Evolutionary conservation across 306 rosid genomes (phyloP), one percentile per base, ranked within the genome.

Genomic region (Quercus glauca): DNA sequence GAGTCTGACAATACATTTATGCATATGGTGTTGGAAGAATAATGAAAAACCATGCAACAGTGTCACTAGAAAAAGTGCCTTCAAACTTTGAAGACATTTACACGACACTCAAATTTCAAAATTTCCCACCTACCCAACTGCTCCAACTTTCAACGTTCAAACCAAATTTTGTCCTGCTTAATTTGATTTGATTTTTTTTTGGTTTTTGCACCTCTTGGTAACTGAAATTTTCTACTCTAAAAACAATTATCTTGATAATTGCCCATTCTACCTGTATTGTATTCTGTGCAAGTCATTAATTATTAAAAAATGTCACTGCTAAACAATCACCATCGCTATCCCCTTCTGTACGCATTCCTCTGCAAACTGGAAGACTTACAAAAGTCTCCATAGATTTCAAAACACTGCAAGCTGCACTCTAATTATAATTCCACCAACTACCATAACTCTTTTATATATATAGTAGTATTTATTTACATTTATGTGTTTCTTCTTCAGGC

Each of bases 321-420:
- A 45, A 69, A 57, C 78, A 79, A 74, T 86, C 82, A 75, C 74
- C 71, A 83, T 80, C 84, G 75, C 49, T 45, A 75, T 65, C 21
- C 33, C 45, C 10, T 68, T 33, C 72, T 76, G 43, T 55, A 37
- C 57, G 67, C 75, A 63, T 73, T 63, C 71, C 74, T 60, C 25
- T 58, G 82, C 81, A 78, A 84, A 89, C 85, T 86, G 90, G 83
- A 85, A 78, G 65, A 55, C 4, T 57, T 12, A 29, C 9, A n/a
- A 28, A 31, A 69, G 68, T 69, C 59, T 76, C 14, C 78, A 73
- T 58, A 18, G 31, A 31, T 65, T 14, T 59, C 65, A 59, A 6
- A 23, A 59, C 28, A 11, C 33, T 5, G 69, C 43, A 7, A 17
- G 1, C 20, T 28, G 43, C 37, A 28, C 19, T 5, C 21, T 6